Conservation (phyloP, 2,329 filamentous ascomycete species). For the Diaporthe sp. region DNA sequence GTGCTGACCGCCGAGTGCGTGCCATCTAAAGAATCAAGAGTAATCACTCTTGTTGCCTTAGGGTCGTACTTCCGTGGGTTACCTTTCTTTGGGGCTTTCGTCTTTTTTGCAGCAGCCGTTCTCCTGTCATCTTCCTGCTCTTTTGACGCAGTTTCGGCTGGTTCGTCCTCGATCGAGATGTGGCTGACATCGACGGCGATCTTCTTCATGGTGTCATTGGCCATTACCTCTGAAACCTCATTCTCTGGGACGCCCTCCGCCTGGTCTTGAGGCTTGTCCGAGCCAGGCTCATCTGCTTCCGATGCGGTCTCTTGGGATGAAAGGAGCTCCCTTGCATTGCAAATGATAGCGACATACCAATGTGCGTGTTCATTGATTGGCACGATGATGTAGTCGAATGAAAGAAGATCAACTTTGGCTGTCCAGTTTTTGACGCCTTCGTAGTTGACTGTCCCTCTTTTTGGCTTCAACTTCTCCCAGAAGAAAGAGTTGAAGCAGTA, state of each 20-base stretch:
- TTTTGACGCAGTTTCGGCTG: slow-evolving; percentile 16
- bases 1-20: slow-evolving; percentile 74
- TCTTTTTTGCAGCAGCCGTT: slow-evolving; percentile 37
- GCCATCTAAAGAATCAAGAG: slow-evolving; percentile 86
- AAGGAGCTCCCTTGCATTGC: slow-evolving; percentile 81
- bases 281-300: not conserved
- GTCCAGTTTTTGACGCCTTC: slow-evolving; percentile 91
- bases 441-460: slow-evolving; percentile 80
- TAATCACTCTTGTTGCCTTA: slow-evolving; percentile 80
- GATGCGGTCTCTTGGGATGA: slow-evolving; percentile 38
- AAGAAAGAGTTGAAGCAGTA: slow-evolving; percentile 97
- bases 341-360: slow-evolving; percentile 97
- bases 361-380: slow-evolving; percentile 90
- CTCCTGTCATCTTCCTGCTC: not conserved
- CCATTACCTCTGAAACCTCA: slow-evolving; percentile 30
- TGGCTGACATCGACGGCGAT: slow-evolving; percentile 23
- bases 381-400: slow-evolving; percentile 89
- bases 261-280: not conserved
- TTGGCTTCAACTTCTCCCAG: slow-evolving; percentile 80
- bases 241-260: not conserved
- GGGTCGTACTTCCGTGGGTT: slow-evolving; percentile 59
- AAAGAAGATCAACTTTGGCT: slow-evolving; percentile 84
- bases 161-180: slow-evolving; percentile 29
- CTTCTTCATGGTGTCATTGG: slow-evolving; percentile 35
- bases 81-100: slow-evolving; percentile 48